Conservation (phyloP, 352 stramenopile genomes). For the Phytopythium vexans region DNA sequence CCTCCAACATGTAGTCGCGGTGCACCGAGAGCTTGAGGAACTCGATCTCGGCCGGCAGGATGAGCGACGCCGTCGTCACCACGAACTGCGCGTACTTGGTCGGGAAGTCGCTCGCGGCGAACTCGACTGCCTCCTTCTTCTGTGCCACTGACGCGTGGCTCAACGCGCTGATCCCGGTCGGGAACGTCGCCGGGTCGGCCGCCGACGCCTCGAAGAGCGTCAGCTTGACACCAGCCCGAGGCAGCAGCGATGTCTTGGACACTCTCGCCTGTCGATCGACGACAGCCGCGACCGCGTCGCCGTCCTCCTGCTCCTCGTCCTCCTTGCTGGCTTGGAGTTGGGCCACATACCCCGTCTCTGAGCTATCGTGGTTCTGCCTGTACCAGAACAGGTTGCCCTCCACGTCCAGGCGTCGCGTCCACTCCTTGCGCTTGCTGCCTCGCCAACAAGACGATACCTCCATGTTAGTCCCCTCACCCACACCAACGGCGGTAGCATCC, state of each 20-base stretch:
- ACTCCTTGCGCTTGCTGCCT: constrained; percentile 60
- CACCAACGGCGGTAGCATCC: too few species aligned
- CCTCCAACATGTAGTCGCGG: constrained; percentile 57
- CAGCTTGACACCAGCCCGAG: constrained; percentile 22
- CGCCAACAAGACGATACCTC: neutral
- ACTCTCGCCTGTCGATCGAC: neutral
- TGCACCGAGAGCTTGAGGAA: constrained; percentile 67
- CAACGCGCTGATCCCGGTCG: constrained; percentile 28
- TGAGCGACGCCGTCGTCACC: constrained; percentile 51
- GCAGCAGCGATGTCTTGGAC: constrained; percentile 5
- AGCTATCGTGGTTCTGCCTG: too few species aligned
- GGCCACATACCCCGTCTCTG: constrained; percentile 13
- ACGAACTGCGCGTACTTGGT: constrained; percentile 79
- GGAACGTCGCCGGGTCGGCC: constrained; percentile 22
- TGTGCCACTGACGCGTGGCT: constrained; percentile 24
- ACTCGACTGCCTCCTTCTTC: constrained; percentile 33
- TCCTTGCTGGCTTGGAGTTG: constrained; percentile 14
- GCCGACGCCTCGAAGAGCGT: constrained; percentile 22
- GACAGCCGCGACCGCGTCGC: constrained; percentile 3
- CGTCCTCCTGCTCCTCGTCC: constrained; percentile 4
- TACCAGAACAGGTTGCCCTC: constrained; percentile 63
- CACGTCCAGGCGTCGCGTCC: constrained; percentile 60
- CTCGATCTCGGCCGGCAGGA: constrained; percentile 62
- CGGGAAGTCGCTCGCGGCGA: constrained; percentile 54
- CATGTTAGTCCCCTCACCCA: neutral